Percentiles rank a stretch among this genome's conserved stretches.
These are phyloP conservation scores for Citrus mangshanensis DNA, from an alignment of 345 rosid genomes.

Conservation along the genomic window DNA sequence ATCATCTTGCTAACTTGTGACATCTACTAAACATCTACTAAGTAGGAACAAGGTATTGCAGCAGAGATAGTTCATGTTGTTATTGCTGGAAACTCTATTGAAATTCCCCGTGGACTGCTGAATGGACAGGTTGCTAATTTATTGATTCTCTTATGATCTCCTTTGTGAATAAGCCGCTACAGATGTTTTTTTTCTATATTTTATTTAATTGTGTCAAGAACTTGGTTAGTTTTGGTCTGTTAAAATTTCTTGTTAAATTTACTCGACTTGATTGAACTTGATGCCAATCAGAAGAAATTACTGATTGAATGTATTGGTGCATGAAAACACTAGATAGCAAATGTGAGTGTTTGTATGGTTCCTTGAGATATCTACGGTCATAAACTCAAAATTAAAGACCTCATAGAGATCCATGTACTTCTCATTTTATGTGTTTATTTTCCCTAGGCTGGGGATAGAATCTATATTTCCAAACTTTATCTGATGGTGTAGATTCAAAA, in stretches of 20 bases:
- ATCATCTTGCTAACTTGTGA: conserved; percentile 13
- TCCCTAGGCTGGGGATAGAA: background rate
- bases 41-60: conserved; percentile 74
- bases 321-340: background rate
- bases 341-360: background rate
- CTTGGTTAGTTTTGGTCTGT: background rate
- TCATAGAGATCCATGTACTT: background rate
- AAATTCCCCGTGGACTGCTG: conserved; percentile 65
- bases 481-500: background rate
- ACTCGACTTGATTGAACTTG: background rate
- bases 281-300: background rate
- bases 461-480: background rate
- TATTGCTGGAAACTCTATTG: conserved; percentile 92
- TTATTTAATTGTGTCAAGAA: background rate
- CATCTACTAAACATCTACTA: conserved; percentile 21
- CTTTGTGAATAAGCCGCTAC: background rate
- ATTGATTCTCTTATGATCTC: background rate
- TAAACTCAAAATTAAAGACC: too few species aligned
- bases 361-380: background rate
- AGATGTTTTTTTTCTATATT: background rate
- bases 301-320: background rate
- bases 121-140: conserved; percentile 59
- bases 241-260: background rate
- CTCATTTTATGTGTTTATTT: background rate
- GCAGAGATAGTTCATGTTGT: conserved; percentile 83